Conservation (phyloP, 768 basidiomycete genomes). For the Lactarius vividus region DNA sequence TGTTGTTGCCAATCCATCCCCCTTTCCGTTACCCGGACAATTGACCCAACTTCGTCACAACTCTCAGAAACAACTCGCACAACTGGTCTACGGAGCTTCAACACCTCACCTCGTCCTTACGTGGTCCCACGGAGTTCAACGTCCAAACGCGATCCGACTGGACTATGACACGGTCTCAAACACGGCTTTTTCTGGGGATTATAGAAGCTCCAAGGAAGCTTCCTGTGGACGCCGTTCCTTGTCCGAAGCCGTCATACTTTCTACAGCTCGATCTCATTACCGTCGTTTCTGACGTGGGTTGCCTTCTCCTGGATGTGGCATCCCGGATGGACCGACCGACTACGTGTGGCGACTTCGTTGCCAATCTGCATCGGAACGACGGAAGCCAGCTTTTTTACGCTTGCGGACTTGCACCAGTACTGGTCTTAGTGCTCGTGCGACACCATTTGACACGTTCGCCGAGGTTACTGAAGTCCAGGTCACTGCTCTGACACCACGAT, state of each 20-base stretch:
- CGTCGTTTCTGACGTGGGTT: neutral
- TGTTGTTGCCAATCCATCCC: neutral
- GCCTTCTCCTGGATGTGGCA: neutral
- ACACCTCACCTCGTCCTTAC: neutral
- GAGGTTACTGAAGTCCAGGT: neutral
- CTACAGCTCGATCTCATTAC: neutral
- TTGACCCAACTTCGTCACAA: neutral
- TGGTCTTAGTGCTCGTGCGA: too few relatives aligned
- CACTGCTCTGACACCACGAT: neutral
- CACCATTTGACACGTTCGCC: neutral
- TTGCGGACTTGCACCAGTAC: neutral
- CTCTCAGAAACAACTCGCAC: neutral
- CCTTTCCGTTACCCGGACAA: neutral
- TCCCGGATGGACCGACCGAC: neutral
- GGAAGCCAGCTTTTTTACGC: neutral
- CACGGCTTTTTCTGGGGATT: neutral
- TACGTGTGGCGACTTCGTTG: neutral
- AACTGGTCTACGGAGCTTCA: neutral
- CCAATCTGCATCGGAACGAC: neutral
- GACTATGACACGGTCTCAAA: neutral
- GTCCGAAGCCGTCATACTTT: neutral
- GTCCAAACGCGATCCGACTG: neutral
- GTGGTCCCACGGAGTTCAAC: neutral
- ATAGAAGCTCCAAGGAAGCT: neutral
- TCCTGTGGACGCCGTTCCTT: neutral